A percentile compares a stretch with the other conserved stretches of the same genome.
phyloP scores from a whole-genome alignment of 2,329 filamentous ascomycete genomes.

The Alternaria viburni region DNA sequence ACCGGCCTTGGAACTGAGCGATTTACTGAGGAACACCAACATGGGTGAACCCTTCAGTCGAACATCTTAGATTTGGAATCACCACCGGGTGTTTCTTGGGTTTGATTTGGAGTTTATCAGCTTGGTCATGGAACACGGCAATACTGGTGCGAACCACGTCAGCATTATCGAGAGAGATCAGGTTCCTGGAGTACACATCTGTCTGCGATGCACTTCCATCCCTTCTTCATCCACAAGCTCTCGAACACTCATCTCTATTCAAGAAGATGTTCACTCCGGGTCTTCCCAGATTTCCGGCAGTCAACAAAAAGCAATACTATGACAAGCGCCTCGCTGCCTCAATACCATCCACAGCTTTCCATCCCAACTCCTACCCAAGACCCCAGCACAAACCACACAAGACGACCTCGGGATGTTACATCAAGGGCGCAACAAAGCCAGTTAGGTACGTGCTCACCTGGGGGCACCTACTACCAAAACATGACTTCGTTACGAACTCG shows the following conservation, averaged over 20 bases:
- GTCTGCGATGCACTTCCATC: background rate
- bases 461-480: background rate
- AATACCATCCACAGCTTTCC: too few species aligned
- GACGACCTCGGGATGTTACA: background rate
- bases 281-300: background rate
- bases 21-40: background rate
- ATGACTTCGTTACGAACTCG: background rate
- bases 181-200: background rate
- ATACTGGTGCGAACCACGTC: background rate
- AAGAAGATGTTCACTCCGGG: too few species aligned
- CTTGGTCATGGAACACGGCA: background rate
- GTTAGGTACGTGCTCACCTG: background rate
- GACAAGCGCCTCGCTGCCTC: background rate
- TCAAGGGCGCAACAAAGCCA: background rate
- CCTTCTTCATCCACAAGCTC: background rate
- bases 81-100: background rate
- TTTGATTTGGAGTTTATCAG: background rate
- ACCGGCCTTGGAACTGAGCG: background rate
- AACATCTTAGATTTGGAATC: background rate
- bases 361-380: background rate
- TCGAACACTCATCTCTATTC: background rate
- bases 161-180: background rate
- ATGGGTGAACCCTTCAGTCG: background rate
- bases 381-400: background rate
- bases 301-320: background rate